Evolutionary conservation across 2,329 filamentous ascomycete species (phyloP), one percentile per base, ranked within the genome.

Genomic region (Didymella glomerata): DNA sequence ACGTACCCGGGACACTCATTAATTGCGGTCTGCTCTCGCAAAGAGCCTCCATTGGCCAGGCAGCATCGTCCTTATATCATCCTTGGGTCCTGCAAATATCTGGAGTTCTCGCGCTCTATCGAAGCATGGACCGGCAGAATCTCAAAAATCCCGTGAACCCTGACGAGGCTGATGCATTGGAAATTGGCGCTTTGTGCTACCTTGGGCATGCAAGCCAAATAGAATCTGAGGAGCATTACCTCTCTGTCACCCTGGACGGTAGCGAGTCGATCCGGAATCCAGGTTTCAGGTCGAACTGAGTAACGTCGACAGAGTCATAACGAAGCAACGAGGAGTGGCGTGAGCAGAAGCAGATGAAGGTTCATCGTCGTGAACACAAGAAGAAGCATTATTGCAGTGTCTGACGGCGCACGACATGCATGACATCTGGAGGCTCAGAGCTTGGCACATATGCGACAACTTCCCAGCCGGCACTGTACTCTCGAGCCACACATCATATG

Each of bases 211-310:
- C 60, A 60, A 53, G 51, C 44, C 40, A 54, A 57, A 60, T 45
- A 47, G 58, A 46, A 48, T 52, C 32, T 54, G 48, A 54, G 51
- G 36, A 38, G 46, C 45, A 63, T 55, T 40, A 58, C 54, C 38
- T 63, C 57, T 61, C 48, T 55, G 56, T 55, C 61, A 60, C 56
- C 57, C 40, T 57, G 45, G n/a, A 54, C 25, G 57, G 61, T 65
- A 61, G 64, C 63, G 62, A 67, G 48, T 51, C 25, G 59, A 66
- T 69, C 72, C 74, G 59, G 53, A 57, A 62, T 63, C 73, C 72
- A 65, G 74, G 73, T 73, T 66, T 61, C 55, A 68, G 73, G 68
- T 69, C 68, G 61, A 67, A 60, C 54, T 65, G 60, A 66, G 64
- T 71, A 68, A 74, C 69, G 57, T 70, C 48, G 63, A 53, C 61